Conservation (phyloP, 345 rosid genomes). For the Noccaea bulbosa region DNA sequence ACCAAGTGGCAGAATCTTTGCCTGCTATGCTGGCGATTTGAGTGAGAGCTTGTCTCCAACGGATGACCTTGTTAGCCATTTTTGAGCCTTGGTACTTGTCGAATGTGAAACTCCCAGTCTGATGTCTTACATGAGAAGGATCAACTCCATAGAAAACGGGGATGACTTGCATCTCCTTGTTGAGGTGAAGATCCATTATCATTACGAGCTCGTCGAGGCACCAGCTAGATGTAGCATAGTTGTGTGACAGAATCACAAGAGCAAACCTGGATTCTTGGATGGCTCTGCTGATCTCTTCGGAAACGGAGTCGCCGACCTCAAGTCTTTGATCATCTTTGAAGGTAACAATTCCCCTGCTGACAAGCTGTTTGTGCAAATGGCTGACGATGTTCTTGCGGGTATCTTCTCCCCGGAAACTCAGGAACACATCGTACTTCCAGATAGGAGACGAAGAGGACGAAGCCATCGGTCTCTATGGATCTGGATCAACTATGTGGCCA, state of each 20-base stretch:
- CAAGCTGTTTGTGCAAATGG: conserved; percentile 12
- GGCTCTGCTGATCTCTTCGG: conserved; percentile 18
- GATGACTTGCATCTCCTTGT: conserved; percentile 2
- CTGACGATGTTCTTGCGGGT: conserved; percentile 34
- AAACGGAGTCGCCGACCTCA: conserved; percentile 23
- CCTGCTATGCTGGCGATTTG: conserved; percentile 26
- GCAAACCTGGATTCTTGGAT: conserved; percentile 27
- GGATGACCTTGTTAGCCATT: conserved; percentile 4
- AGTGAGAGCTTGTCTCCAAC: conserved; percentile 37
- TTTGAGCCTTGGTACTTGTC: not conserved
- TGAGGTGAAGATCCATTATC: conserved; percentile 32
- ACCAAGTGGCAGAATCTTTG: conserved; percentile 15
- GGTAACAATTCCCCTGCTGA: not conserved
- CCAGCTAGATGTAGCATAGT: conserved; percentile 36
- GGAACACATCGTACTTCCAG: conserved; percentile 30
- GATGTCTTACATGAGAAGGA: conserved; percentile 32
- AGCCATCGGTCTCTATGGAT: conserved; percentile 3
- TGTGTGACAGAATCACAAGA: not conserved
- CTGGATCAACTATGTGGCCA: not conserved
- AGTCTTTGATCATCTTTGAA: conserved; percentile 31
- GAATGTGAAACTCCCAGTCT: conserved; percentile 39
- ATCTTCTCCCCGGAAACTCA: conserved; percentile 43
- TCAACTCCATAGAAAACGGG: conserved; percentile 34
- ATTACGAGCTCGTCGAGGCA: conserved; percentile 29
- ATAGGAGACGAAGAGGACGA: not conserved